Conservation (phyloP, 2,329 filamentous ascomycete species). For the Didymella lethalis region DNA sequence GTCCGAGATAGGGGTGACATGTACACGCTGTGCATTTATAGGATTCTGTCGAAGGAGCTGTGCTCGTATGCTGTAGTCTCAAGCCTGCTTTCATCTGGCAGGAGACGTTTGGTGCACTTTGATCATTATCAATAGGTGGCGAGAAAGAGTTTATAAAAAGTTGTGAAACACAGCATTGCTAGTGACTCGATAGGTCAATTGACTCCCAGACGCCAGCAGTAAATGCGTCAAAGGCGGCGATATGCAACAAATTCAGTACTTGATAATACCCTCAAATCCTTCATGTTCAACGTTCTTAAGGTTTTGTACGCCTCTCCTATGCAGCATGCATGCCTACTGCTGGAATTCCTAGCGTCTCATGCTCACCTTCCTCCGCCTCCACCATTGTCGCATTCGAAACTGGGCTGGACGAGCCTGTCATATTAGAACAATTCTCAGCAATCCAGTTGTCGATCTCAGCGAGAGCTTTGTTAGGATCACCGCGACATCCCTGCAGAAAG, state of each 20-base stretch:
- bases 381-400: slow-evolving; percentile 21
- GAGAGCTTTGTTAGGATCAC: slow-evolving; percentile 35
- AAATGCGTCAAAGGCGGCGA: not conserved
- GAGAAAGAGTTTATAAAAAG: too few species aligned
- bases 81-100: too few species aligned
- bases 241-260: not conserved
- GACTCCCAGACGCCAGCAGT: not conserved
- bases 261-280: not conserved
- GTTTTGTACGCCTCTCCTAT: not conserved
- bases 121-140: too few species aligned
- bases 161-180: not conserved
- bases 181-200: too few species aligned
- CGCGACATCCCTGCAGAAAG: slow-evolving; percentile 39
- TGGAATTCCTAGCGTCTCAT: not conserved
- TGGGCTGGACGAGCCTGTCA: slow-evolving; percentile 5
- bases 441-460: slow-evolving; percentile 34
- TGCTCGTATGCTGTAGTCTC: too few species aligned
- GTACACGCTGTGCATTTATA: not conserved
- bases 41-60: too few species aligned
- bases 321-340: not conserved
- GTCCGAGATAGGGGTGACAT: not conserved
- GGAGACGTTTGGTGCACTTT: too few species aligned
- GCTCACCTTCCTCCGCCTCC: slow-evolving; percentile 14
- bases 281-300: not conserved
- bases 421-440: slow-evolving; percentile 17